A percentile compares a stretch with the other conserved stretches of the same genome.
These are phyloP conservation scores for Podospora pseudoanserina DNA, from an alignment of 495 filamentous ascomycete species.

Conservation along the genomic window DNA sequence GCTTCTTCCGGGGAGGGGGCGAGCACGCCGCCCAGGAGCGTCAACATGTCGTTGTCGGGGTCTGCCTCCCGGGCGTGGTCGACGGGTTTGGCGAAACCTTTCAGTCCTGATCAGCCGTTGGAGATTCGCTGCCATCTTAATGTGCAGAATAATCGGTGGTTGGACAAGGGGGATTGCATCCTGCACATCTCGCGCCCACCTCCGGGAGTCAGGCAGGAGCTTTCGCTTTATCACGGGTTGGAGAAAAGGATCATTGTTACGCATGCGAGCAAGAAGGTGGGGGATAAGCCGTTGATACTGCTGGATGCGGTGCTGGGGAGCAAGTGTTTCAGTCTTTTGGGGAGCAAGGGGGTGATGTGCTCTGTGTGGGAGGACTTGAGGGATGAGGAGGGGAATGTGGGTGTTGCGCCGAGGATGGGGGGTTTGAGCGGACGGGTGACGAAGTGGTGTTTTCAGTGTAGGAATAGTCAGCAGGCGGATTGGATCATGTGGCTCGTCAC, in stretches of 20 bases:
- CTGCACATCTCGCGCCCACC: constrained; percentile 74
- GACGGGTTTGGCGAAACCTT: constrained; percentile 37
- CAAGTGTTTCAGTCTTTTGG: constrained; percentile 79
- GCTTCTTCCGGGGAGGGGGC: constrained; percentile 42
- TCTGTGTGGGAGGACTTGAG: constrained; percentile 80
- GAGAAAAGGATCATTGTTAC: constrained; percentile 82
- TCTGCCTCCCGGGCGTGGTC: constrained; percentile 44
- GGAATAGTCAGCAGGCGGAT: constrained; percentile 38
- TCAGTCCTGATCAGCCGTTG: constrained; percentile 40
- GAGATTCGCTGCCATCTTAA: constrained; percentile 81
- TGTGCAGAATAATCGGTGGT: constrained; percentile 75
- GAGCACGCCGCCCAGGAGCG: constrained; percentile 54
- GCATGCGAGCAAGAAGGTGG: constrained; percentile 49
- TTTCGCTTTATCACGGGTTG: constrained; percentile 50
- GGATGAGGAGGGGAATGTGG: constrained; percentile 64
- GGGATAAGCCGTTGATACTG: constrained; percentile 62
- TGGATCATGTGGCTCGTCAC: constrained; percentile 48
- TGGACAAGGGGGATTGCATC: constrained; percentile 79
- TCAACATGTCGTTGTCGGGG: constrained; percentile 49
- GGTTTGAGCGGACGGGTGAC: constrained; percentile 67
- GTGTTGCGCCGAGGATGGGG: constrained; percentile 63
- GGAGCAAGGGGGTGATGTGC: constrained; percentile 77
- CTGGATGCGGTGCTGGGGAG: constrained; percentile 82
- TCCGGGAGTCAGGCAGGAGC: constrained; percentile 50
- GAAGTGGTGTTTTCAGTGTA: constrained; percentile 79